Evolutionary conservation across 805 yeast species (phyloP).

Genomic region (Yarrowia sp.): DNA sequence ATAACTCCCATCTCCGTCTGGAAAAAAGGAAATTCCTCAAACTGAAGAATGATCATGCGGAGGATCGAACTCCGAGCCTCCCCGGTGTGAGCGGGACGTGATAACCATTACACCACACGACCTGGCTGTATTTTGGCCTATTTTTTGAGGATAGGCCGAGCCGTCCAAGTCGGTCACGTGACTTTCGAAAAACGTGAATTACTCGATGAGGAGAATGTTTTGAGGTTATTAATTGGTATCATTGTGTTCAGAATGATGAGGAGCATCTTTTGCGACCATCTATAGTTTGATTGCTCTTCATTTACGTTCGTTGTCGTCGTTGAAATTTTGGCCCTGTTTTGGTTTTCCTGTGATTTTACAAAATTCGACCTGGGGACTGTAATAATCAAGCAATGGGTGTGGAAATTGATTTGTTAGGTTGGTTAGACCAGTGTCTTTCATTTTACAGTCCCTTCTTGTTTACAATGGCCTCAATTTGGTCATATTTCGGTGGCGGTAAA

Average conservation of each 20-base stretch:
- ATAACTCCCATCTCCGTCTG: no score
- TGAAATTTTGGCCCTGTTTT: not conserved
- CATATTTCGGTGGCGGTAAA: no score
- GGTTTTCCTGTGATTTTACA: not conserved
- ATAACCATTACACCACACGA: constrained; percentile 28
- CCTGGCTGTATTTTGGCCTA: not conserved
- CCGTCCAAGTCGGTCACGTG: not conserved
- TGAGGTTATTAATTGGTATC: not conserved
- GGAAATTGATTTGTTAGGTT: no score
- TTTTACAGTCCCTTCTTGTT: no score
- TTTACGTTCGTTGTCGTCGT: not conserved
- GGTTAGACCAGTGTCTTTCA: no score
- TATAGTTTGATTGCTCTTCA: not conserved
- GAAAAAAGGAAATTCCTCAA: no score
- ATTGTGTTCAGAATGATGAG: not conserved
- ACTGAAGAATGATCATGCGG: constrained; percentile 27
- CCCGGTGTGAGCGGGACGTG: constrained; percentile 30
- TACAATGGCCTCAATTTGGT: no score
- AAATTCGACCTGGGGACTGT: not conserved
- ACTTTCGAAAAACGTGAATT: not conserved
- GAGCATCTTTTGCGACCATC: not conserved
- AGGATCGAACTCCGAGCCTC: constrained; percentile 30
- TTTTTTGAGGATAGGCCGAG: not conserved
- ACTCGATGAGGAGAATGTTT: not conserved
- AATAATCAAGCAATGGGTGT: no score